Evolutionary conservation across 148 eudicot species (phyloP), one percentile per base, ranked within the genome.

Genomic region (Diospyros kaki): DNA sequence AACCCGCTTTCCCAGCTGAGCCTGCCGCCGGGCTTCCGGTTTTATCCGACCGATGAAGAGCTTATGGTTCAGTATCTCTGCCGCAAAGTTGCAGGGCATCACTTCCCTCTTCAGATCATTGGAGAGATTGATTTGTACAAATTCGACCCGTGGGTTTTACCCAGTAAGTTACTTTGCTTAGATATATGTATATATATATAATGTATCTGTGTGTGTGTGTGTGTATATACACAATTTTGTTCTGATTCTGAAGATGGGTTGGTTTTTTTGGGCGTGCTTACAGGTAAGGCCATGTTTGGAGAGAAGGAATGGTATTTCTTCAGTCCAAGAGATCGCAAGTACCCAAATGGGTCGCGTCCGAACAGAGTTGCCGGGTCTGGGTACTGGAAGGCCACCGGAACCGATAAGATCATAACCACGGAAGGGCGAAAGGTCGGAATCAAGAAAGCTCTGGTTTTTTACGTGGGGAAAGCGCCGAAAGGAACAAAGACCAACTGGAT

Each of bases 271-370:
- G 15, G 61, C 2, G 42, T 64, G 66, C 56, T 11, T 65, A 38
- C 58, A 91, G 97, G 87, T 72, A 88, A 83, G 80, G 97, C 97
- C 1, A 74, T 84, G 69, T 90, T 89, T 66, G 93, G 96, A 5
- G 98, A 90, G 64, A 89, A 89, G 50, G 98, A 93, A 68, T 90
- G 96, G 95, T 93, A 93, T 53, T 93, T 92, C 64, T 92, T 90
- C 65, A 88, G 91, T 45, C 93, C 97, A 1, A 78, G 95, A 61
- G 98, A 93, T 8, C 54, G 96, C 6, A 93, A 93, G 74, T 90
- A 93, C 64, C 96, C 96, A 0, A 93, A 93, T 64, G 98, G 98
- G 64, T 85, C 93, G 4, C 72, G 98, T 4, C 96, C 98, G 3
- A 91, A 93, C 53, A 59, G 98, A 56, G 90, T 87, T 0, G 94